Conservation (phyloP, 169 alveolate genomes). For the Plasmodium falciparum region DNA sequence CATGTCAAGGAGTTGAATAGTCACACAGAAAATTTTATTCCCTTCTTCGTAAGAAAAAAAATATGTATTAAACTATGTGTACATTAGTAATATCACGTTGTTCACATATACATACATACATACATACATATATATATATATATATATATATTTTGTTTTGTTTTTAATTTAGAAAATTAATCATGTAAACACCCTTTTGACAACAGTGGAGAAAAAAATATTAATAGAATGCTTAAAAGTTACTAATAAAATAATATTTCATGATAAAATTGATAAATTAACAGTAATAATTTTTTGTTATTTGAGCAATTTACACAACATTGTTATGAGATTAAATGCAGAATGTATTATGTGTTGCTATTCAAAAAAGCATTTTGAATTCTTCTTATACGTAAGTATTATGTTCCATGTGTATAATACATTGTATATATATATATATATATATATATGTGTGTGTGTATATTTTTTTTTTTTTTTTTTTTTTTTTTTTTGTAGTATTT, state of each 20-base stretch:
- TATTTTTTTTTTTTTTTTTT: slow-evolving; percentile 1
- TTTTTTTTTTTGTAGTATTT: slow-evolving; percentile 27
- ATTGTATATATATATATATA: slow-evolving; percentile 11
- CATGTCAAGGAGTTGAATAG: slow-evolving; percentile 54
- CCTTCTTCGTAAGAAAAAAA: slow-evolving; percentile 59
- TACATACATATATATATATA: slow-evolving; percentile 1
- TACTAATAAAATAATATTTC: slow-evolving; percentile 46
- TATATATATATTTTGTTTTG: slow-evolving; percentile 4
- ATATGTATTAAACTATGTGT: too few species aligned
- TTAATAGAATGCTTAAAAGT: slow-evolving; percentile 74
- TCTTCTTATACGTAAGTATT: slow-evolving; percentile 63
- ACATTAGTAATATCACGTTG: too few species aligned
- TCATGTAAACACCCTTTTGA: slow-evolving; percentile 36
- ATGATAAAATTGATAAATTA: slow-evolving; percentile 53
- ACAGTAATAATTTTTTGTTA: slow-evolving; percentile 69
- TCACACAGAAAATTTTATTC: slow-evolving; percentile 44
- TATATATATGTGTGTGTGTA: slow-evolving; percentile 6
- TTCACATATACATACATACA: not conserved
- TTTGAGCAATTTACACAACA: slow-evolving; percentile 66
- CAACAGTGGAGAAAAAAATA: slow-evolving; percentile 54
- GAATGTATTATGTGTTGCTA: slow-evolving; percentile 71
- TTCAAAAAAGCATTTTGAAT: slow-evolving; percentile 57
- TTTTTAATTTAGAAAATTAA: slow-evolving; percentile 37
- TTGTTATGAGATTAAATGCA: slow-evolving; percentile 65
- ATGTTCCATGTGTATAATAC: not conserved